Evolutionary conservation across 2,329 filamentous ascomycete species (phyloP), one percentile per base, ranked within the genome.

Genomic region (Orbilia ellipsospora): DNA sequence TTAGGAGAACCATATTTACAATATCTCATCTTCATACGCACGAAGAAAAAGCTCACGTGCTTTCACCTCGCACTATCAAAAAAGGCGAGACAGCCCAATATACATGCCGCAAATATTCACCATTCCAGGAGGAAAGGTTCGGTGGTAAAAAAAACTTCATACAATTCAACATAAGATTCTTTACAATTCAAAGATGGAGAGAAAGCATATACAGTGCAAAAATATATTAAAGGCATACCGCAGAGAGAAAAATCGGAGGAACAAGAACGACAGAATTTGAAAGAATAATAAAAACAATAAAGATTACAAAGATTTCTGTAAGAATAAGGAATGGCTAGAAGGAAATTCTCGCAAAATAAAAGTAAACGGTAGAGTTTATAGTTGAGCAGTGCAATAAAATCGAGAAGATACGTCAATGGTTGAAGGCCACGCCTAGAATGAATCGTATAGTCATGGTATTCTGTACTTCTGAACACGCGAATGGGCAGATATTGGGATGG

Each of bases 241-340:
- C 26, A 42, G 26, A 42, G 12, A 57, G 10, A 57, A 15, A 20
- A 57, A 42, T 42, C 10, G 44, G 10, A 59, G 12, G 15, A 45
- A 16, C 23, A 28, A 36, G 26, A 28, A 28, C 18, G 26, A 7
- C 3, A 54, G 40, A 26, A 12, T 48, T 31, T 23, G 45, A 48
- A 16, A 26, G 15, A 6, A n/a, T 48, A 48, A 13, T 31, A n/a
- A 36, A 31, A 52, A 3, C 62, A 40, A 44, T 2, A 23, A 44
- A 20, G 54, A 69, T 69, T 61, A 69, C 56, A 55, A 69, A 18
- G 50, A 36, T 44, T 55, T 20, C 7, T 40, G n/a, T 61, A 48
- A 57, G 51, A 15, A 23, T 52, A 70, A 63, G 3, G 57, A 70
- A 51, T 15, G 66, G 51, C 57, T 57, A 52, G 66, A 70, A 70